Evolutionary conservation across 139 green algal genomes (phyloP).

Genomic region (Asterochloris sp.): DNA sequence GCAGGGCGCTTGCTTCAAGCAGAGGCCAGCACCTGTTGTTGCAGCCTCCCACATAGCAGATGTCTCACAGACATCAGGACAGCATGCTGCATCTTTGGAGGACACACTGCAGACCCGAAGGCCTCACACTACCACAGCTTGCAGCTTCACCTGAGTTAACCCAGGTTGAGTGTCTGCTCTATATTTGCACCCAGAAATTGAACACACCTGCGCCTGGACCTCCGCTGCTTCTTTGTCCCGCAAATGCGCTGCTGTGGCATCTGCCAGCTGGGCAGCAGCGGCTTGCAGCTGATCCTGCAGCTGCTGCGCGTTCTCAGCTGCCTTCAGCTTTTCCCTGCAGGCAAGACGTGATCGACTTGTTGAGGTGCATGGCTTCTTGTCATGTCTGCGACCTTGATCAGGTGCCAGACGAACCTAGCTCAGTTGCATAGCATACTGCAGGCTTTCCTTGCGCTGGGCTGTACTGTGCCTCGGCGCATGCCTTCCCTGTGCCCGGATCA

Average conservation of each 20-base stretch:
- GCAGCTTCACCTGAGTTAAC: neutral
- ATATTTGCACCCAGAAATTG: neutral
- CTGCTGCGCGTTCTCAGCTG: neutral
- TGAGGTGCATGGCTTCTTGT: neutral
- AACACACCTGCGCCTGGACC: neutral
- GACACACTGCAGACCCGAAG: neutral
- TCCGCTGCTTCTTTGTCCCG: neutral
- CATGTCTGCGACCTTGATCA: neutral
- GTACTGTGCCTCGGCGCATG: neutral
- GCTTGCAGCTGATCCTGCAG: neutral
- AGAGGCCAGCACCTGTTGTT: too few relatives aligned
- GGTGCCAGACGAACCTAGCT: neutral
- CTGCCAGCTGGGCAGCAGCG: neutral
- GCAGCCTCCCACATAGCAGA: too few relatives aligned
- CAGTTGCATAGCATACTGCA: neutral
- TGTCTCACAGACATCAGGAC: neutral
- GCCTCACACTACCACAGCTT: neutral
- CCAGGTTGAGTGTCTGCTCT: neutral
- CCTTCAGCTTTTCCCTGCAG: slow-evolving; percentile 21
- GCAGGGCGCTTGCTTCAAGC: too few relatives aligned
- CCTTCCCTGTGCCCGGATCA: neutral
- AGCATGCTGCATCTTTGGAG: neutral
- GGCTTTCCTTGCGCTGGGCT: neutral
- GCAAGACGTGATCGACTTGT: neutral
- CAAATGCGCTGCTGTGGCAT: neutral